Base-by-base conservation (phyloP, 2,329 filamentous ascomycete genomes). In the Trichophyton rubrum region DNA sequence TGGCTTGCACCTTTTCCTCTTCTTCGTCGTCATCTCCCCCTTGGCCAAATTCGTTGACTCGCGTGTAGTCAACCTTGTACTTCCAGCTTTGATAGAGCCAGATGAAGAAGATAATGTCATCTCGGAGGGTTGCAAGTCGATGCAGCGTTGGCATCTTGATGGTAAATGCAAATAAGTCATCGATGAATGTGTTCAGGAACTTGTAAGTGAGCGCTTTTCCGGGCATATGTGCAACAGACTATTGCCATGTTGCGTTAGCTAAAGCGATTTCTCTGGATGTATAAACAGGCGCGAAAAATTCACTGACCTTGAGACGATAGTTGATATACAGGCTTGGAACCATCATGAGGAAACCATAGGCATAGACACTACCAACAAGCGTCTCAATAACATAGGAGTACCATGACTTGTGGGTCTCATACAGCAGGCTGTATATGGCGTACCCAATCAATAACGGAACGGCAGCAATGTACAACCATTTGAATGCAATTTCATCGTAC, bases 281-380 rank as follows among this genome's bases (percentile, higher is more conserved):
- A n/a, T 41, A 24, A 3, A 15, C n/a, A 7, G 41, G 15, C 22
- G 3, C 2, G 17, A 27, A 51, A 22, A 27, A 11, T 22, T 49
- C 13, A 66, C 72, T 58, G 62, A 85, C 87, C 81, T 92, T 96
- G 67, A 99, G 84, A 11, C 92, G 86, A 79, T 99, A 99, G 81
- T 99, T 99, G 84, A 99, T 99, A 79, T 97, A 99, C 38, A 99
- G 80, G 62, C 85, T 88, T 13, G 93, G 93, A 7, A 99, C 88
- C 93, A 99, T 99, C 90, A 99, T 96, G 63, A 99, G 78, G 81
- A 99, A 99, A 3, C 93, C 93, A 72, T 99, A 99, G 0, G 93
- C 91, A 73, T 99, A 99, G 58, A 99, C 93, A 49, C 88, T 92
- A 9, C 91, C 93, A 22, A 99, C 93, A 8, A 99, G 85, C 0